Evolutionary conservation across 306 rosid genomes (phyloP), one percentile per base, ranked within the genome.

Genomic region (Herpetospermum pedunculosum): DNA sequence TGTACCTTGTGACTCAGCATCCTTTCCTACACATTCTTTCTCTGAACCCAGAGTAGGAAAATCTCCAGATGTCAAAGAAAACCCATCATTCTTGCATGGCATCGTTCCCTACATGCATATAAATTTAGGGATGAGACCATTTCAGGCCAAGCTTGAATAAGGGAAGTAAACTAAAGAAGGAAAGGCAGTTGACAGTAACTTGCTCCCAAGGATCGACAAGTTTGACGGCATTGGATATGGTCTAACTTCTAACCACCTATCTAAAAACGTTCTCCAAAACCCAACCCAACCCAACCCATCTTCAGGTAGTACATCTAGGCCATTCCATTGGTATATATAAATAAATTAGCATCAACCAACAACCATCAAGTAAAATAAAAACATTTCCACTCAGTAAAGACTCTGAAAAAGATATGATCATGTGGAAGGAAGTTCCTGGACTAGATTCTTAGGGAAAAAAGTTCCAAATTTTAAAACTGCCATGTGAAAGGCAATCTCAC

Each of bases 11-110:
- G 81, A 78, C 76, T 84, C 92, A 23, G 85, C 80, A 78, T 79
- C 81, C 84, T 80, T 91, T 48, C 77, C 83, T 57, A 83, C 74
- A 72, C 83, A 86, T 75, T 89, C 98, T 82, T 86, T 93, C 55
- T 87, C 96, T 23, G 96, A 89, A 83, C 98, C 96, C 84, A 94
- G 98, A 38, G 96, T 85, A 26, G 98, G 98, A 81, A 94, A 94
- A 79, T 94, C 96, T 81, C 97, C 98, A 71, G 97, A 88, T 76
- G 92, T 77, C 69, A 91, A 83, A 37, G 96, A 89, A 86, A 94
- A 94, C 71, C 77, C 91, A 77, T 85, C 92, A 60, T 81, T 82
- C 83, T 87, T 91, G 70, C 83, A 73, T 58, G 80, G 85, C 30
- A 74, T 6, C 76, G 82, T 80, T 71, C 96, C 96, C 98, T 94